These are phyloP conservation scores for Lasiodiplodia theobromae DNA, from an alignment of 2,329 filamentous ascomycete species.

Conservation along the genomic window DNA sequence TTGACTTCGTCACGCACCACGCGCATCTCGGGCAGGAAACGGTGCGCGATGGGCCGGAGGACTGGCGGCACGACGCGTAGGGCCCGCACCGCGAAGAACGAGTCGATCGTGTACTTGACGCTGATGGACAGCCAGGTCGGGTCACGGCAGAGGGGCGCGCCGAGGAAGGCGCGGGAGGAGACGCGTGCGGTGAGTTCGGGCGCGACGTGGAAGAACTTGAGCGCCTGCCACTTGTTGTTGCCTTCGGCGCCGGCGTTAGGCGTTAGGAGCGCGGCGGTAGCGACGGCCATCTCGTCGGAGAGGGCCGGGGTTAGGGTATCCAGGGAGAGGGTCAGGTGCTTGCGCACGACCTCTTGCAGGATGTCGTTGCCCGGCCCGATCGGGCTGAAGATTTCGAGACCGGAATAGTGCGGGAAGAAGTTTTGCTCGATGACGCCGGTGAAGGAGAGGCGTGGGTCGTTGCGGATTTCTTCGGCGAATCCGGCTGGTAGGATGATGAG, in stretches of 20 bases:
- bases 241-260: background rate
- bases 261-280: background rate
- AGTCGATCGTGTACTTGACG: constrained; percentile 46
- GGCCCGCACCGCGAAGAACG: constrained; percentile 42
- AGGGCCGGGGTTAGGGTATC: background rate
- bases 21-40: constrained; percentile 42
- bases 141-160: constrained; percentile 46
- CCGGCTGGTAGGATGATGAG: background rate
- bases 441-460: constrained; percentile 13
- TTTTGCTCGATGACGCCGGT: constrained; percentile 26
- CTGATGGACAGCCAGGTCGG: constrained; percentile 48
- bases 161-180: constrained; percentile 45
- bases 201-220: constrained; percentile 36
- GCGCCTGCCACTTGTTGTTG: constrained; percentile 22
- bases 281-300: background rate
- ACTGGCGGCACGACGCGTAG: constrained; percentile 46
- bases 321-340: constrained; percentile 12
- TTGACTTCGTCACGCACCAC: constrained; percentile 41
- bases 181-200: constrained; percentile 48
- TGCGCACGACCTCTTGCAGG: constrained; percentile 8
- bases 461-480: constrained; percentile 16
- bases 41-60: constrained; percentile 44
- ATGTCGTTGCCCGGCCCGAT: constrained; percentile 23
- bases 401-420: constrained; percentile 16
- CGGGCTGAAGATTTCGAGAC: constrained; percentile 13